A percentile compares a stretch with the other conserved stretches of the same genome.
phyloP scores from a whole-genome alignment of 1,284 basidiomycete species.

The Marasmius oreades region DNA sequence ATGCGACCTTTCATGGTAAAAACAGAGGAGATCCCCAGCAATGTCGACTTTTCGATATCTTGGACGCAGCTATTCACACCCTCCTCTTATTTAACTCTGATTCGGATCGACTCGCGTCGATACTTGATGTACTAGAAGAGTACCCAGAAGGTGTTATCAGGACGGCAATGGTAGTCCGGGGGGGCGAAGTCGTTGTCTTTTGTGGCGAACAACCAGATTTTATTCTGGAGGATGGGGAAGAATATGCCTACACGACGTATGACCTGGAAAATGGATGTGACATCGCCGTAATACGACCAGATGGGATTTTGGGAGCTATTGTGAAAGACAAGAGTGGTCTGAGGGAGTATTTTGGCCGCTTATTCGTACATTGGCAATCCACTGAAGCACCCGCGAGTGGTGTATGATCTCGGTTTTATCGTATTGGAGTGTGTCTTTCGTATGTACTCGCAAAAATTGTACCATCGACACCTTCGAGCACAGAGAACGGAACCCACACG shows the following conservation, averaged over 20 bases:
- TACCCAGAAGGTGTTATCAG: conserved; percentile 12
- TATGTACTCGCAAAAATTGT: too few species aligned
- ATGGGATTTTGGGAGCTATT: conserved; percentile 38
- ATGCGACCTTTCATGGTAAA: conserved; percentile 16
- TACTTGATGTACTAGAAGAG: neutral
- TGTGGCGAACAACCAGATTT: conserved; percentile 21
- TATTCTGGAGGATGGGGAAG: conserved; percentile 33
- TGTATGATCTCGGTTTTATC: neutral
- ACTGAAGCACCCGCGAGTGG: too few species aligned
- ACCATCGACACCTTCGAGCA: too few species aligned
- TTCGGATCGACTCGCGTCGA: conserved; percentile 14
- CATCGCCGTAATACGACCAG: conserved; percentile 35
- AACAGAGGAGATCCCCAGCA: conserved; percentile 7
- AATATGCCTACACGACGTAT: conserved; percentile 36
- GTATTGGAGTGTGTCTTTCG: neutral
- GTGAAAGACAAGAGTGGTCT: conserved; percentile 27
- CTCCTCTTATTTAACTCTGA: conserved; percentile 29
- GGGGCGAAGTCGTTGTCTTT: conserved; percentile 18
- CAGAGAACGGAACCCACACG: too few species aligned
- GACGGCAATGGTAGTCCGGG: conserved; percentile 19
- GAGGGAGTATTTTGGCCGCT: conserved; percentile 28
- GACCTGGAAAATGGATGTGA: conserved; percentile 27
- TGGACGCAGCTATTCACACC: conserved; percentile 29
- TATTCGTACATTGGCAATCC: conserved; percentile 10
- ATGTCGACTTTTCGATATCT: conserved; percentile 28